A percentile compares a stretch with the other conserved stretches of the same genome.
phyloP scores from a whole-genome alignment of 495 filamentous ascomycete genomes.

The Penicillium soppii region DNA sequence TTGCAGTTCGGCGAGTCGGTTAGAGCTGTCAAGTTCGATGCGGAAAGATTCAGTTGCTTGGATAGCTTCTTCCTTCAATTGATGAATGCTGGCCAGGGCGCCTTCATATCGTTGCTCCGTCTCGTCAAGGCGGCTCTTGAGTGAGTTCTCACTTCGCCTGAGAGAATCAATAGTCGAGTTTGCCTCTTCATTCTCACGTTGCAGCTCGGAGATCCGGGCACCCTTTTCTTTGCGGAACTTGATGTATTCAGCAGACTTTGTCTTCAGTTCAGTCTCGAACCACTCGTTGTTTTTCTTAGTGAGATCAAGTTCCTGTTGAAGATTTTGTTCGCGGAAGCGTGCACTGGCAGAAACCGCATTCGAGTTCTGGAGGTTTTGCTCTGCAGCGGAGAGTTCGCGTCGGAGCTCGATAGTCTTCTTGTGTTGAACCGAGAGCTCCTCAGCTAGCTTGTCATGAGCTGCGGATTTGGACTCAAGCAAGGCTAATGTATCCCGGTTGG shows the following conservation, averaged over 20 bases:
- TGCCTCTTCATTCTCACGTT: slow-evolving; percentile 84
- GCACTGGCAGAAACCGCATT: slow-evolving; percentile 72
- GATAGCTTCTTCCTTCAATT: slow-evolving; percentile 77
- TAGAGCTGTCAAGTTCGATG: slow-evolving; percentile 75
- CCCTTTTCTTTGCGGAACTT: slow-evolving; percentile 96
- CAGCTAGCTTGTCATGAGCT: slow-evolving; percentile 79
- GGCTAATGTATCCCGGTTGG: slow-evolving; percentile 83
- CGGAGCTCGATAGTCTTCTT: slow-evolving; percentile 81
- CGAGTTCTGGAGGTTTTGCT: slow-evolving; percentile 77
- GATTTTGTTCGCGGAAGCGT: slow-evolving; percentile 82
- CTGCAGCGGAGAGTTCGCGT: slow-evolving; percentile 73
- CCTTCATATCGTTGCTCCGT: slow-evolving; percentile 84
- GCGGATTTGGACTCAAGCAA: slow-evolving; percentile 85
- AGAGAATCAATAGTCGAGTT: slow-evolving; percentile 71
- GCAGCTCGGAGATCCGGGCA: slow-evolving; percentile 78
- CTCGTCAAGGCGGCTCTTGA: slow-evolving; percentile 79
- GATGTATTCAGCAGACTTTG: slow-evolving; percentile 76
- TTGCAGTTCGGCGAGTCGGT: slow-evolving; percentile 80
- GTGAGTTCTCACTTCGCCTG: slow-evolving; percentile 71
- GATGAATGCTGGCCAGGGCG: slow-evolving; percentile 72
- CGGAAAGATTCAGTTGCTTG: slow-evolving; percentile 77
- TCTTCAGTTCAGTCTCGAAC: slow-evolving; percentile 86
- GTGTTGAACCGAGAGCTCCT: slow-evolving; percentile 83
- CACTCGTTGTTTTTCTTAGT: slow-evolving; percentile 88
- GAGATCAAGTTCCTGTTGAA: slow-evolving; percentile 85